phyloP scores from a whole-genome alignment of 2,329 filamentous ascomycete species.

The Conoideocrella luteorostrata region DNA sequence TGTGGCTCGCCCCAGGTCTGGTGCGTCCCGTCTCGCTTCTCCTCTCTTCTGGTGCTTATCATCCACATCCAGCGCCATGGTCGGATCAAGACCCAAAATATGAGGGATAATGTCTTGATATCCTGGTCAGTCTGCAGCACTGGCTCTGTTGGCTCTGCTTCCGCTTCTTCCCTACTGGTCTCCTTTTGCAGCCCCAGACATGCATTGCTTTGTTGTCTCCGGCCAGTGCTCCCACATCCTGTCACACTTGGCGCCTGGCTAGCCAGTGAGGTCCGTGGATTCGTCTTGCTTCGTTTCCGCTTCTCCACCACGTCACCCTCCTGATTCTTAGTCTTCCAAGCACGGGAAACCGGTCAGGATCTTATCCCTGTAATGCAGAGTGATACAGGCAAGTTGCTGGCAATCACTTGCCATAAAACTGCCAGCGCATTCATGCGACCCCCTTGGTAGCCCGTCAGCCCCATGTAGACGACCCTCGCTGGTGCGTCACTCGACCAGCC shows the following conservation, averaged over 20 bases:
- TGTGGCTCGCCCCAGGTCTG: no score
- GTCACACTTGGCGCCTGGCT: constrained; percentile 23
- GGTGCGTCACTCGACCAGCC: constrained; percentile 13
- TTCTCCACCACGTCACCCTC: constrained; percentile 29
- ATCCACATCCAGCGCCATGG: no score
- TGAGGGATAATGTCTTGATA: not conserved
- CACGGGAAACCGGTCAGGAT: constrained; percentile 26
- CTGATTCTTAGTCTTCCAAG: constrained; percentile 29
- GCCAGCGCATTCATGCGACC: constrained; percentile 44
- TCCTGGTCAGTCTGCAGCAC: not conserved
- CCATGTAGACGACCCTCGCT: constrained; percentile 12
- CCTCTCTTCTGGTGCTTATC: no score
- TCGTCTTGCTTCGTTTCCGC: constrained; percentile 15
- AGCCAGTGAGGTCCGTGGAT: constrained; percentile 35
- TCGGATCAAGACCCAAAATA: not conserved
- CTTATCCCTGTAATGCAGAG: constrained; percentile 25
- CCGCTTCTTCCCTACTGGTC: not conserved
- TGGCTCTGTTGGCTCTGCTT: not conserved
- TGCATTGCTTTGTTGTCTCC: constrained; percentile 41
- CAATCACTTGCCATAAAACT: constrained; percentile 29
- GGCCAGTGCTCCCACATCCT: constrained; percentile 30
- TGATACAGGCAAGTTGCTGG: constrained; percentile 29
- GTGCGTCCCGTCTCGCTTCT: no score
- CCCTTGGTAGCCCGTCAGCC: constrained; percentile 12
- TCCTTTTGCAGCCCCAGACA: constrained; percentile 8